phyloP scores from a whole-genome alignment of 2,329 filamentous ascomycete species.

The Talaromyces funiculosus region DNA sequence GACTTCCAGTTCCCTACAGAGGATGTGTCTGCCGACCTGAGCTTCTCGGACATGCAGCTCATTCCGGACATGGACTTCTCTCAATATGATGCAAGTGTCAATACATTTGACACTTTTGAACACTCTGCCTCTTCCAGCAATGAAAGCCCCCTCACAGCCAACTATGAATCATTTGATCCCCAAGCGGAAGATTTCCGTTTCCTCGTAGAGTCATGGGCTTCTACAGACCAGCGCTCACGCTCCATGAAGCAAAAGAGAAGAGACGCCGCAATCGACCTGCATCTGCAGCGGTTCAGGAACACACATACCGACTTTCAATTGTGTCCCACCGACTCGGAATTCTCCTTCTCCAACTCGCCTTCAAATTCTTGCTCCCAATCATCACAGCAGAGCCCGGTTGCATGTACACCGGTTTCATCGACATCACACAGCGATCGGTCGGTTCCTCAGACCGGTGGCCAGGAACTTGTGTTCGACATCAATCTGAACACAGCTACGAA shows the following conservation, averaged over 20 bases:
- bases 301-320: conserved; percentile 18
- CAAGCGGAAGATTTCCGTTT: conserved; percentile 15
- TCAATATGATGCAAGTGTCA: background rate
- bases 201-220: conserved; percentile 23
- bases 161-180: background rate
- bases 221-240: conserved; percentile 27
- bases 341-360: conserved; percentile 29
- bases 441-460: conserved; percentile 20
- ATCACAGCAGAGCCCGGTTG: conserved; percentile 17
- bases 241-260: conserved; percentile 38
- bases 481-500: conserved; percentile 41
- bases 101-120: background rate
- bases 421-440: conserved; percentile 4
- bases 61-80: conserved; percentile 1
- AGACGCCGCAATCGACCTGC: conserved; percentile 38
- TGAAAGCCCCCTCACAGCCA: background rate
- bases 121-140: background rate
- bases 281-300: conserved; percentile 35
- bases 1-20: conserved; percentile 2
- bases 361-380: conserved; percentile 23
- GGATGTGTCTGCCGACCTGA: background rate
- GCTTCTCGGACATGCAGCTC: conserved; percentile 7
- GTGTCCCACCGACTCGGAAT: conserved; percentile 27
- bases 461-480: conserved; percentile 38
- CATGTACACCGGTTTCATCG: conserved; percentile 16